A percentile compares a stretch with the other conserved stretches of the same genome.
phyloP scores from a whole-genome alignment of 2,329 filamentous ascomycete species.

The Triangularia verruculosa region DNA sequence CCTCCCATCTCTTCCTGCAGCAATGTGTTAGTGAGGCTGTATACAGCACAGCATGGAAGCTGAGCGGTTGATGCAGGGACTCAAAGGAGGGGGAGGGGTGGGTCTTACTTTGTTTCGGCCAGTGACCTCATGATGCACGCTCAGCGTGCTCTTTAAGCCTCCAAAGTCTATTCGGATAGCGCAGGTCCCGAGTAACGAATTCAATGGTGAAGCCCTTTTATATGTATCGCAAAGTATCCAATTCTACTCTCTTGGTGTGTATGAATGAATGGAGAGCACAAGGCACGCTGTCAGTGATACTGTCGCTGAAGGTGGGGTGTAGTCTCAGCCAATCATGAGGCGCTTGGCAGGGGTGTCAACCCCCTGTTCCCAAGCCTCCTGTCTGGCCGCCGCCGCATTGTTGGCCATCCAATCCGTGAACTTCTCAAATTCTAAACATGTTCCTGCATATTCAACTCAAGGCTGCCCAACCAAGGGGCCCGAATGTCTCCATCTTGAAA shows the following conservation, averaged over 20 bases:
- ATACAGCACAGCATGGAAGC: neutral
- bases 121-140: constrained; percentile 48
- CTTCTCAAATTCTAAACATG: neutral
- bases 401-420: constrained; percentile 15
- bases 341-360: neutral
- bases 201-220: neutral
- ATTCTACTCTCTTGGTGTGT: neutral
- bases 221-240: neutral
- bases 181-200: neutral
- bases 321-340: constrained; percentile 15
- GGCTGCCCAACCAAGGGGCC: neutral
- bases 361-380: constrained; percentile 11
- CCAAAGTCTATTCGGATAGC: neutral
- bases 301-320: constrained; percentile 11
- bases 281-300: constrained; percentile 6
- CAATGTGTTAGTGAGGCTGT: neutral
- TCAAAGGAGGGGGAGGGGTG: neutral
- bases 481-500: neutral
- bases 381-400: constrained; percentile 14
- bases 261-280: neutral
- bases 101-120: constrained; percentile 49
- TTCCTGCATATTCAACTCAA: neutral
- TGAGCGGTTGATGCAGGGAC: neutral
- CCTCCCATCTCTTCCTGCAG: constrained; percentile 64
- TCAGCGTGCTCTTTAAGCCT: constrained; percentile 3